Evolutionary conservation across 1,139 yeast genomes (phyloP), one percentile per base, ranked within the genome.

Genomic region (Pichia cactophila): DNA sequence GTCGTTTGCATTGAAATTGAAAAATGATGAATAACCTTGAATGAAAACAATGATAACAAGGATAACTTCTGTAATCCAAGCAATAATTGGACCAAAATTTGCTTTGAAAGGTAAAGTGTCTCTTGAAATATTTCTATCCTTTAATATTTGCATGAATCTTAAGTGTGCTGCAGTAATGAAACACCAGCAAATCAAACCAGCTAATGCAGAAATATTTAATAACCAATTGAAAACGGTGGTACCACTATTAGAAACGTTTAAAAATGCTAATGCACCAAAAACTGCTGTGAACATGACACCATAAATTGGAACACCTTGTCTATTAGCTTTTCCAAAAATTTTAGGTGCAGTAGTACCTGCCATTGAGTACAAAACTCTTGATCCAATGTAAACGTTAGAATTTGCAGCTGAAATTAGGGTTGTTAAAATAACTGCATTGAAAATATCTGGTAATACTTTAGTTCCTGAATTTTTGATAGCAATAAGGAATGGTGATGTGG

Each of bases 391-490:
- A 46, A 86, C 75, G 62, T 84, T 83, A n/a, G 92, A 83, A 69
- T 85, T 86, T 60, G 85, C 94, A 28, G 94, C 95, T 8, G 90
- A 83, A 48, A 83, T 71, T 56, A 85, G 79, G 33, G 94, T 82
- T 38, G 76, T 61, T 46, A 84, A 67, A 56, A 86, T 81, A 44
- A 85, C 84, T 26, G 86, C 94, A 63, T 85, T 86, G 71, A 86
- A 82, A 50, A 85, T 81, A 59, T 81, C 78, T 45, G 88, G 86
- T 52, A 84, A 66, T 17, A 79, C 74, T 60, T 75, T 70, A 53
- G 92, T 86, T 44, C 92, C 90, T 3, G 86, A 78, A 64, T 82
- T 82, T 56, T 76, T 65, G 61, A 82, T 78, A 50, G 82, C 80
- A 60, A 78, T 70, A 51, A 78, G 72, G 56, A 77, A 77, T 31